Evolutionary conservation across 306 rosid genomes (phyloP), one percentile per base, ranked within the genome.

Genomic region (Quercus robur): DNA sequence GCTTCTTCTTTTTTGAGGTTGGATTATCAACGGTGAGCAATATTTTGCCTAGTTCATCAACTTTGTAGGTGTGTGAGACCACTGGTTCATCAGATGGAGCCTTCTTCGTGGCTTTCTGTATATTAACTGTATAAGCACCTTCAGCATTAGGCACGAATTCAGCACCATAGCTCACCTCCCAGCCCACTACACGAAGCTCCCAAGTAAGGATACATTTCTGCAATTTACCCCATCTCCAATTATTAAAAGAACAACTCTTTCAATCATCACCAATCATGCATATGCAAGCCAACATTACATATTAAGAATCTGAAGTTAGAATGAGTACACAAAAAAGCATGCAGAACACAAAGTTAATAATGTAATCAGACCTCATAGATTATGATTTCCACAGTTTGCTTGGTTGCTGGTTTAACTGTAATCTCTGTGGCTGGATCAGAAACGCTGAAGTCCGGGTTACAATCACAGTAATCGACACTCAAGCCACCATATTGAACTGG

Each of bases 131-230:
- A 71, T 95, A 95, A 62, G 83, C 91, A 77, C 84, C 90, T 81
- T 85, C 74, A 14, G 85, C 63, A 81, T 89, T 86, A 0, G 99
- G 99, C 75, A 91, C 93, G 81, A 95, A 95, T 77, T 95, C 99
- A 70, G 98, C 91, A 33, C 86, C 80, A 19, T 88, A 93, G 85
- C 86, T 91, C 80, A 95, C 98, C 81, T 95, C 99, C 99, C 99
- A 95, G 31, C 98, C 98, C 56, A 93, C 97, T 4, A 95, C 99
- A 3, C 99, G 90, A 67, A 95, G 92, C 93, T 95, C 99, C 99
- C 98, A 95, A 69, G 88, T 90, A 79, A 93, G 87, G 67, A 85
- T 79, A 85, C 99, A 95, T 81, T 89, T 91, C 99, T 95, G 90
- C 81, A 89, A 77, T 74, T 79, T 54, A 82, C 17, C 51, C 19